Percentiles rank a stretch among this genome's conserved stretches.
Evolutionary conservation across 805 yeast genomes (phyloP).

Genomic region (Ogataea ramenticola): DNA sequence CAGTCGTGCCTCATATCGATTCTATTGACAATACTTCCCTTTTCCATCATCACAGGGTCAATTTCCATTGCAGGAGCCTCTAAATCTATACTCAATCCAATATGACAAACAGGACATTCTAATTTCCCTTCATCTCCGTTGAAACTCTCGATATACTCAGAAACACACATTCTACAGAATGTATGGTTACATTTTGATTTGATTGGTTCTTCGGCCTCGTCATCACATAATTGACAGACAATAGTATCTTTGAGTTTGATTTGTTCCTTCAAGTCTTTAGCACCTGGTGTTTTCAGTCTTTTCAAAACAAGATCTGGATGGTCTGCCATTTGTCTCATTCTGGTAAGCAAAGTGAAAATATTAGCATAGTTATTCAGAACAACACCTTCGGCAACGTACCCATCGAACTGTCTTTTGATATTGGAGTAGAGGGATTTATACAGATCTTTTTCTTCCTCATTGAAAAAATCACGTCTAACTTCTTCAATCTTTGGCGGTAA

Average conservation of each 20-base stretch:
- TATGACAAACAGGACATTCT: conserved; percentile 95
- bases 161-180: conserved; percentile 88
- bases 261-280: conserved; percentile 23
- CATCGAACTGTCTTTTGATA: conserved; percentile 79
- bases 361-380: conserved; percentile 95
- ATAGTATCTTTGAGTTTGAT: conserved; percentile 36
- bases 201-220: conserved; percentile 96
- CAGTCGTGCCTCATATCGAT: conserved; percentile 83
- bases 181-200: conserved; percentile 90
- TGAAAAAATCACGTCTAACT: conserved; percentile 78
- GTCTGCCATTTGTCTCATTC: conserved; percentile 97
- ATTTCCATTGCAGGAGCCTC: conserved; percentile 80
- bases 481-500: conserved; percentile 94
- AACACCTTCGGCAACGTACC: conserved; percentile 93
- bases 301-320: conserved; percentile 94
- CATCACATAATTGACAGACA: conserved; percentile 91
- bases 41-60: conserved; percentile 47
- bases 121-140: conserved; percentile 51
- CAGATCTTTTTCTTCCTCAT: conserved; percentile 91
- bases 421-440: conserved; percentile 85
- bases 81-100: conserved; percentile 83
- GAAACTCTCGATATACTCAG: conserved; percentile 81
- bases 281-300: conserved; percentile 40
- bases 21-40: conserved; percentile 76
- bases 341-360: conserved; percentile 87